phyloP scores from a whole-genome alignment of 768 basidiomycete species.

The Porpolomopsis calyptriformis region DNA sequence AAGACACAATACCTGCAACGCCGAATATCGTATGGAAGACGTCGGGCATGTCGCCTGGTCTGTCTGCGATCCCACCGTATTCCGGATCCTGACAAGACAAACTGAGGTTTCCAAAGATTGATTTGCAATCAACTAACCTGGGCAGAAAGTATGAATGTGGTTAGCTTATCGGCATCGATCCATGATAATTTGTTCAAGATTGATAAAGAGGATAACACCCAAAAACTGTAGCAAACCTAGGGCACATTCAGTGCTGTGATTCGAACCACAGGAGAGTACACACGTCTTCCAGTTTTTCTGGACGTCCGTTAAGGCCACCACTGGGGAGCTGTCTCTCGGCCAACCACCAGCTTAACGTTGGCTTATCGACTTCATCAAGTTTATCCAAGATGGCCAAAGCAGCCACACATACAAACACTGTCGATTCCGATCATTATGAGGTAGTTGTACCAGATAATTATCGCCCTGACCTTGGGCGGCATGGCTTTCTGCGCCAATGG shows the following conservation, averaged over 20 bases:
- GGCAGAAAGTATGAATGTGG: slow-evolving; percentile 75
- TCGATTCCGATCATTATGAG: too few relatives aligned
- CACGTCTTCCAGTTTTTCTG: slow-evolving; percentile 95
- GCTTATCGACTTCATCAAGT: slow-evolving; percentile 67
- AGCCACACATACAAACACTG: slow-evolving; percentile 86
- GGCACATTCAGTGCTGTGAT: not conserved
- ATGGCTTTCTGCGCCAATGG: slow-evolving; percentile 85
- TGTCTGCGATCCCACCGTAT: slow-evolving; percentile 85
- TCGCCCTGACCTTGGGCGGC: slow-evolving; percentile 88
- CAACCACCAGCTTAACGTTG: slow-evolving; percentile 88
- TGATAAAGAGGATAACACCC: slow-evolving; percentile 83
- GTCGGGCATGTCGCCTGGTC: slow-evolving; percentile 88
- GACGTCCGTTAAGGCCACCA: slow-evolving; percentile 94
- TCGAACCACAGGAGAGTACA: slow-evolving; percentile 18
- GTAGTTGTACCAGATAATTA: too few relatives aligned
- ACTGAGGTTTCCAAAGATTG: slow-evolving; percentile 2
- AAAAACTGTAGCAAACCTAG: slow-evolving; percentile 96
- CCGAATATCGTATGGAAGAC: slow-evolving; percentile 98
- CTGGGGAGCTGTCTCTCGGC: slow-evolving; percentile 86
- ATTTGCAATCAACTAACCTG: slow-evolving; percentile 51
- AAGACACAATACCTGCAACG: slow-evolving; percentile 48
- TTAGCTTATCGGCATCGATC: slow-evolving; percentile 78
- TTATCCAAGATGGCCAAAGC: slow-evolving; percentile 80
- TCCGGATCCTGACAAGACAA: slow-evolving; percentile 59
- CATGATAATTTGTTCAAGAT: slow-evolving; percentile 75